Conservation (phyloP, 2,329 filamentous ascomycete species). For the Lecanicillium sp. region DNA sequence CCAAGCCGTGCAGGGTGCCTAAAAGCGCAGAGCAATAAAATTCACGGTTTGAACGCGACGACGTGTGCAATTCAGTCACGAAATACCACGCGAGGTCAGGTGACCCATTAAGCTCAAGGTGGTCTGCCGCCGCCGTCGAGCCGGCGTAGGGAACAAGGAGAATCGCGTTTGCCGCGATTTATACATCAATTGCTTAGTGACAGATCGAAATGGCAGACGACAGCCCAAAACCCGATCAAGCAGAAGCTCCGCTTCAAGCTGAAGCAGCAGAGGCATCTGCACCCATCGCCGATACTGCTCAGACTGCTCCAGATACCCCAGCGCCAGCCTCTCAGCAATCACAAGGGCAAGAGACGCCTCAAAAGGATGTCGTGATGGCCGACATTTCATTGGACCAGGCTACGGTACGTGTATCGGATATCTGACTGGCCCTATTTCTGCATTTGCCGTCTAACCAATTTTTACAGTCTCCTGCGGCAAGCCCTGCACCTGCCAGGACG, state of each 20-base stretch:
- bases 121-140: background rate
- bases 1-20: background rate
- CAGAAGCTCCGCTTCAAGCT: background rate
- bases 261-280: constrained; percentile 15
- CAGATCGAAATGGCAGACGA: constrained; percentile 22
- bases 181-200: background rate
- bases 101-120: constrained; percentile 5
- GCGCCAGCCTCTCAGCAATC: constrained; percentile 9
- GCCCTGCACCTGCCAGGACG: constrained; percentile 34
- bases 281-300: constrained; percentile 11
- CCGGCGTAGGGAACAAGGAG: background rate
- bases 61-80: background rate
- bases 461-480: constrained; percentile 33
- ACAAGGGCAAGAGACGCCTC: constrained; percentile 13
- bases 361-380: constrained; percentile 34
- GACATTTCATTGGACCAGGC: constrained; percentile 33
- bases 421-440: no score
- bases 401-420: constrained; percentile 28
- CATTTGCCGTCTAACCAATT: constrained; percentile 1
- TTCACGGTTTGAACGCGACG: constrained; percentile 5
- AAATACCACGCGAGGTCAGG: constrained; percentile 7
- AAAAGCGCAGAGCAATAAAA: no score
- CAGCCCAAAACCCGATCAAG: constrained; percentile 12
- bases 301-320: background rate
- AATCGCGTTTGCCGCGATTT: constrained; percentile 1